Percentiles rank a stretch among this genome's conserved stretches.
phyloP scores from a whole-genome alignment of 139 green algal species.

The Dunaliella sp. region DNA sequence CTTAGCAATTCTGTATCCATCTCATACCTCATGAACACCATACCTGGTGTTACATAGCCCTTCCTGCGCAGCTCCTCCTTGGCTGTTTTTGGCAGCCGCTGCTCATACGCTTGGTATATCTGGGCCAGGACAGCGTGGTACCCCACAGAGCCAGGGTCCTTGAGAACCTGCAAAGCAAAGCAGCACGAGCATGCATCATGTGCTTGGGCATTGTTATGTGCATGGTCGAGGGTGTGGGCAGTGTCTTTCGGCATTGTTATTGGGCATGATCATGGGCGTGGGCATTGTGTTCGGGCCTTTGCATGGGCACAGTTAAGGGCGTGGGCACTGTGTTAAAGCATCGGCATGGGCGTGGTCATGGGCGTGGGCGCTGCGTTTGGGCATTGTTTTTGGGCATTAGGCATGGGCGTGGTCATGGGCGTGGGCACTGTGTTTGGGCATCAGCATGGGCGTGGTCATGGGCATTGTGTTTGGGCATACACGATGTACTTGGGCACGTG shows the following conservation, averaged over 20 bases:
- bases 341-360: not conserved
- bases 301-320: no score
- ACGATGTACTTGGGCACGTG: not conserved
- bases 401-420: constrained; percentile 2
- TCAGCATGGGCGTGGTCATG: not conserved
- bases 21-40: not conserved
- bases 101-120: constrained; percentile 75
- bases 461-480: not conserved
- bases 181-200: constrained; percentile 13
- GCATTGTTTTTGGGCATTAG: no score
- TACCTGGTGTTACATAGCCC: constrained; percentile 14
- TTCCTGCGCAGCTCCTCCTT: constrained; percentile 19
- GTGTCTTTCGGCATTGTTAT: not conserved
- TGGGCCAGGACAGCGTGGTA: constrained; percentile 58
- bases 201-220: no score
- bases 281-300: no score
- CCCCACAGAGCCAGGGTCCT: constrained; percentile 1
- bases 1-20: not conserved
- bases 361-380: not conserved
- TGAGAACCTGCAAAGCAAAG: not conserved
- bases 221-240: no score
- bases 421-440: no score
- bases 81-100: constrained; percentile 36
- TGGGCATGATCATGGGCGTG: not conserved
- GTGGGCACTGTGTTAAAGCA: no score